These are phyloP conservation scores for Naganishia antarctica DNA, from an alignment of 768 basidiomycete genomes.

Conservation along the genomic window DNA sequence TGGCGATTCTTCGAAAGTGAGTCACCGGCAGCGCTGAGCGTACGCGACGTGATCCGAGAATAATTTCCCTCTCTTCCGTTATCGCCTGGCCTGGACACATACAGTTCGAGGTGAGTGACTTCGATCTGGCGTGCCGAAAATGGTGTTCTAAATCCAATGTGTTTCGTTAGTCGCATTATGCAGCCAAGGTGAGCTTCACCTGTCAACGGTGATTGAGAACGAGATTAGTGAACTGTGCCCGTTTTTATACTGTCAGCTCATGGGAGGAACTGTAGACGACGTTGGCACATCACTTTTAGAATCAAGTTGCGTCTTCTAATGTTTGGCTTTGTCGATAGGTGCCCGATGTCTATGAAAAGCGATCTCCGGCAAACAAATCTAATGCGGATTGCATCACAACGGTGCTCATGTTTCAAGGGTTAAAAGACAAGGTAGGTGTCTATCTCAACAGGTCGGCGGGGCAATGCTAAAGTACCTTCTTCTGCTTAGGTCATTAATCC, in stretches of 20 bases:
- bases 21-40: neutral
- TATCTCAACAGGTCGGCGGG: too few species aligned
- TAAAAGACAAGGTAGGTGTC: conserved; percentile 31
- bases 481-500: conserved; percentile 64
- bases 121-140: neutral
- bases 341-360: conserved; percentile 58
- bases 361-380: conserved; percentile 57
- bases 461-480: conserved; percentile 56
- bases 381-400: conserved; percentile 59
- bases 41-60: too few species aligned
- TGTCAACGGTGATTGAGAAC: neutral
- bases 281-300: conserved; percentile 46
- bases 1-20: conserved; percentile 60
- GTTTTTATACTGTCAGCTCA: conserved; percentile 37
- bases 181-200: conserved; percentile 24
- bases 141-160: too few species aligned
- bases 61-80: too few species aligned
- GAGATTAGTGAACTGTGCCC: too few species aligned
- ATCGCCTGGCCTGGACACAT: too few species aligned
- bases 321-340: conserved; percentile 44
- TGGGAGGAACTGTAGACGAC: conserved; percentile 54
- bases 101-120: conserved; percentile 15
- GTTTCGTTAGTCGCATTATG: conserved; percentile 25
- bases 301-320: conserved; percentile 58
- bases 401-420: conserved; percentile 28